Conservation (phyloP, 371 early-diverging fungal genomes). For the Nematocida sp. region DNA sequence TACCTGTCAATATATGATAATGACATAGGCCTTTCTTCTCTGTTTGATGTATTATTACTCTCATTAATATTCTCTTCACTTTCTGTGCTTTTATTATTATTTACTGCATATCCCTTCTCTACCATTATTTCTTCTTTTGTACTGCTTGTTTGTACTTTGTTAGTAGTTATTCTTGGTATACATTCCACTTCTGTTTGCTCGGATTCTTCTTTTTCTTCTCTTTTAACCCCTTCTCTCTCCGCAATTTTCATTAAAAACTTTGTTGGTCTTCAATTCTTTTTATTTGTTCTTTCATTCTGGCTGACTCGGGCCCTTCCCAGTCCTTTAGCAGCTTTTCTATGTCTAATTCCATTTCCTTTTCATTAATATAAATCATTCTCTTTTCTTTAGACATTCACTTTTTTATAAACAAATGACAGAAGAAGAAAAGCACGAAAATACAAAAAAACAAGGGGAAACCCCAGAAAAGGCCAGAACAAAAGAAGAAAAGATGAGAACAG, state of each 20-base stretch:
- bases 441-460: background rate
- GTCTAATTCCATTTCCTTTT: constrained; percentile 40
- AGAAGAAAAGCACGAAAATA: constrained; percentile 24
- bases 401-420: constrained; percentile 53
- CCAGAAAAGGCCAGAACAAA: background rate
- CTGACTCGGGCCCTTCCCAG: constrained; percentile 15
- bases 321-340: constrained; percentile 6
- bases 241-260: constrained; percentile 39
- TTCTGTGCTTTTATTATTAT: background rate
- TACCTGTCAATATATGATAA: constrained; percentile 78
- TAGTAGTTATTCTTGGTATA: too few species aligned
- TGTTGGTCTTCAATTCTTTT: constrained; percentile 11
- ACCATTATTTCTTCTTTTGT: constrained; percentile 4
- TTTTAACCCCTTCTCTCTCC: background rate
- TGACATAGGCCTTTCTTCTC: background rate
- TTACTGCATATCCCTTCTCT: background rate
- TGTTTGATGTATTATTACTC: background rate
- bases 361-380: constrained; percentile 13
- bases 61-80: background rate
- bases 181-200: too few species aligned
- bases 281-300: constrained; percentile 14
- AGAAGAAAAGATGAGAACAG: constrained; percentile 16
- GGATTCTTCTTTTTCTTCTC: background rate
- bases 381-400: constrained; percentile 19
- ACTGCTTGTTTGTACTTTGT: background rate